Base-by-base conservation (phyloP, 2,329 filamentous ascomycete genomes). In the Rhinocladiella similis region DNA sequence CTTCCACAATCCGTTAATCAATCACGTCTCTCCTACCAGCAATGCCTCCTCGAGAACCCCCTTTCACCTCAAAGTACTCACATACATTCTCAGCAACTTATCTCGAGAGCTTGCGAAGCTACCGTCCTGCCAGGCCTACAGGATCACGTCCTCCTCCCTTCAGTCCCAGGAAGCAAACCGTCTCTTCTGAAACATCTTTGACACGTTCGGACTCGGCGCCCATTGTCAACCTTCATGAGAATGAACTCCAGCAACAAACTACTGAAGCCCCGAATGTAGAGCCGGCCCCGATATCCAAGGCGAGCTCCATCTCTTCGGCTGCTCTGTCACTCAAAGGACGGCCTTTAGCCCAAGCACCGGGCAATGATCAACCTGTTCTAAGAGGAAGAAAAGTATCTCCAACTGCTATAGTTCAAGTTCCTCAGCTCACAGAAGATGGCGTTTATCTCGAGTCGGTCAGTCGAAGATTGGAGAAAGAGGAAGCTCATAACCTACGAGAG, bases 131-230 rank as follows among this genome's bases (percentile, higher is more conserved):
- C 5, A 78, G 84, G 59, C 84, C 84, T 5, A 82, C 76, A 49
- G 84, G 84, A 56, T 84, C 84, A 45, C 75, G 84, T 53, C 84
- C 84, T 42, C 75, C 81, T 45, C 84, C 83, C 10, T 73, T 63
- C 38, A 29, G 54, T 12, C 39, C 61, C 27, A 51, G 56, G 41
- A 53, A 48, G 14, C 53, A 56, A 41, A 55, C 55, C n/a, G 29
- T 53, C 29, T 33, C 53, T 6, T 57, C 59, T 16, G 53, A 56
- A 38, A 53, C 49, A 14, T 54, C 53, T 19, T 25, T 60, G 41
- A 33, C 56, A 2, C 50, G 68, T 61, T 57, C 70, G 65, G 38
- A 65, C 63, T 41, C 61, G 10, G 59, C 52, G 5, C 56, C 56
- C 10, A 54, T 39, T 1, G 35, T 50, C 13, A 22, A 3, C 18